Percentiles rank a stretch among this genome's conserved stretches.
phyloP scores from a whole-genome alignment of 169 alveolate genomes.

The Plasmodium malariae region DNA sequence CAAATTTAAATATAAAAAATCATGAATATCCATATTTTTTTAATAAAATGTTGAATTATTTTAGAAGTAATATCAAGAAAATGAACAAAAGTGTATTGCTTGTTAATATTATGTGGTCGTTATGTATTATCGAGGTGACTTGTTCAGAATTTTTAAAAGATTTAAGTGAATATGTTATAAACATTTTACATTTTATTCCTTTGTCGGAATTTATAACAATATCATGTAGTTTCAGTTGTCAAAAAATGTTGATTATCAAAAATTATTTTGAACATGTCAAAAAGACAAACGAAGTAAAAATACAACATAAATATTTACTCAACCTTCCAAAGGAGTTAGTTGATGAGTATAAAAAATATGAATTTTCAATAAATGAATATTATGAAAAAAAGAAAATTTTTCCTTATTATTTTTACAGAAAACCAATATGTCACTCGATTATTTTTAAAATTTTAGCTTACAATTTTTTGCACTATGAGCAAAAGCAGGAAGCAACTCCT shows the following conservation, averaged over 20 bases:
- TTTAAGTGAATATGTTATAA: slow-evolving; percentile 54
- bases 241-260: slow-evolving; percentile 30
- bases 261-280: slow-evolving; percentile 14
- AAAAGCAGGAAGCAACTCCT: neutral
- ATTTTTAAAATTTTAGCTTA: slow-evolving; percentile 59
- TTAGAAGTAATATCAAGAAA: slow-evolving; percentile 46
- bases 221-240: slow-evolving; percentile 61
- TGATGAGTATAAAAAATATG: slow-evolving; percentile 37
- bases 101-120: slow-evolving; percentile 49
- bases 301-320: neutral
- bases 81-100: slow-evolving; percentile 48
- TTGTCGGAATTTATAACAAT: slow-evolving; percentile 55
- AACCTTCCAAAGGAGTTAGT: neutral
- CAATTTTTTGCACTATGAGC: slow-evolving; percentile 49
- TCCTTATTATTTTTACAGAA: slow-evolving; percentile 46
- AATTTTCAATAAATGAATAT: slow-evolving; percentile 10
- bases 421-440: slow-evolving; percentile 41
- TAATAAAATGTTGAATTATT: slow-evolving; percentile 45
- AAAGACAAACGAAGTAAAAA: slow-evolving; percentile 9
- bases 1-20: slow-evolving; percentile 58
- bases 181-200: slow-evolving; percentile 42
- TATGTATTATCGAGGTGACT: slow-evolving; percentile 34
- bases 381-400: slow-evolving; percentile 37
- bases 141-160: slow-evolving; percentile 46
- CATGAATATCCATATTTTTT: slow-evolving; percentile 54